A percentile compares a stretch with the other conserved stretches of the same genome.
These are phyloP conservation scores for Pseudohalonectria lignicola DNA, from an alignment of 2,329 filamentous ascomycete genomes.

Conservation along the genomic window DNA sequence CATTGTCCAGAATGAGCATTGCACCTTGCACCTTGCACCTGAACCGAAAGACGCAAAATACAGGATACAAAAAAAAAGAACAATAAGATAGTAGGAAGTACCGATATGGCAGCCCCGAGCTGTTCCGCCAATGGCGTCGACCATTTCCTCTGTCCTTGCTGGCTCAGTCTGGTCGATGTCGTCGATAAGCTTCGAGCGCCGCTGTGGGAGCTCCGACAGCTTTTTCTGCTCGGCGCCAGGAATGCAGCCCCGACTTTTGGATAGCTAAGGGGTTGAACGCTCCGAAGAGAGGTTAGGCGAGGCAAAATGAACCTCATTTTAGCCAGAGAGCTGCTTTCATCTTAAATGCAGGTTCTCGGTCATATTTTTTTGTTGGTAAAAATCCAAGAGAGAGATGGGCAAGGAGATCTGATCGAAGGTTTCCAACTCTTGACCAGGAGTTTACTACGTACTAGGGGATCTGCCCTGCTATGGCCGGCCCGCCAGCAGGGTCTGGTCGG, in stretches of 20 bases:
- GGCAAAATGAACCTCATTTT: background rate
- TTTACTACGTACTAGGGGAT: too few species aligned
- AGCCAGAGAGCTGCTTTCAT: too few species aligned
- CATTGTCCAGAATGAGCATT: too few species aligned
- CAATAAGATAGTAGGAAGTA: conserved; percentile 24
- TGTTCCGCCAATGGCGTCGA: conserved; percentile 87
- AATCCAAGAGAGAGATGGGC: too few species aligned
- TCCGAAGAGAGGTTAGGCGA: background rate
- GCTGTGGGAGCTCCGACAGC: conserved; percentile 4
- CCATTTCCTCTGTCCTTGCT: conserved; percentile 52
- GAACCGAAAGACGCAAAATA: background rate
- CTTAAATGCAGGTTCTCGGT: too few species aligned
- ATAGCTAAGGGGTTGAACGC: background rate
- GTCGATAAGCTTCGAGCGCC: conserved; percentile 16
- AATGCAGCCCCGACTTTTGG: background rate
- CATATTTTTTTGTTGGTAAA: too few species aligned
- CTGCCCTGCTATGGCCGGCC: too few species aligned
- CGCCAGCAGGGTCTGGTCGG: too few species aligned
- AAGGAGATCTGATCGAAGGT: too few species aligned
- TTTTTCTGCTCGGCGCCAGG: background rate
- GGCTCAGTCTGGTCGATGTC: conserved; percentile 11
- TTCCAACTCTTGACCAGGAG: too few species aligned
- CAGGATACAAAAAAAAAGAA: background rate
- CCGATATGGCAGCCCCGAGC: conserved; percentile 76
- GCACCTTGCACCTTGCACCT: background rate